A percentile compares a stretch with the other conserved stretches of the same genome.
These are phyloP conservation scores for Agapanthus africanus DNA, from an alignment of 106 monocot genomes.

Conservation along the genomic window DNA sequence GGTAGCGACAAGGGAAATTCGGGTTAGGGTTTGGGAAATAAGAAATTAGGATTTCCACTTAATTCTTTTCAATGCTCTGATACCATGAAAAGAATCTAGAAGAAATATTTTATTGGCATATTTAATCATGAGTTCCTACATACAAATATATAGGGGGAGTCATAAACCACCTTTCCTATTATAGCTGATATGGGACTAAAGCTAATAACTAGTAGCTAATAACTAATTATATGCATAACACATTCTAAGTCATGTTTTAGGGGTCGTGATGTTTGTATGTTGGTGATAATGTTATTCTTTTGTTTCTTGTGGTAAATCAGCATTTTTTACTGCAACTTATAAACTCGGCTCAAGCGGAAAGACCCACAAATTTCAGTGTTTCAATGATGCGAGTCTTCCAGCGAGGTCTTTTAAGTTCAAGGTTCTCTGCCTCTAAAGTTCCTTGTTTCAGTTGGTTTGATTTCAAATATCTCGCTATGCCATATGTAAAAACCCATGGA, in stretches of 20 bases:
- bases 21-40: too few species aligned
- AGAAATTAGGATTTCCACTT: too few species aligned
- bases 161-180: too few species aligned
- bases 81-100: too few species aligned
- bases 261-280: slow-evolving; percentile 1
- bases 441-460: neutral
- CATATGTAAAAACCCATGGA: neutral
- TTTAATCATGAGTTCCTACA: too few species aligned
- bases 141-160: too few species aligned
- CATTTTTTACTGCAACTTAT: slow-evolving; percentile 93
- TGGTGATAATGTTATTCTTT: neutral
- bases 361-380: slow-evolving; percentile 60
- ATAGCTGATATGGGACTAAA: too few species aligned
- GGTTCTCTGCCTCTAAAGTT: slow-evolving; percentile 29
- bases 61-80: too few species aligned
- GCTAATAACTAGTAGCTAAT: too few species aligned
- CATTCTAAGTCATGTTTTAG: neutral
- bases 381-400: slow-evolving; percentile 96
- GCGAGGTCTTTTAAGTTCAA: slow-evolving; percentile 89
- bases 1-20: too few species aligned
- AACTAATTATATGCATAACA: neutral
- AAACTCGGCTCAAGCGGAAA: slow-evolving; percentile 79
- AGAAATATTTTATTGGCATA: too few species aligned
- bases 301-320: slow-evolving; percentile 26
- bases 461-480: neutral